Conservation (phyloP, 1,139 yeast genomes). For the Yamadazyma sp. region DNA sequence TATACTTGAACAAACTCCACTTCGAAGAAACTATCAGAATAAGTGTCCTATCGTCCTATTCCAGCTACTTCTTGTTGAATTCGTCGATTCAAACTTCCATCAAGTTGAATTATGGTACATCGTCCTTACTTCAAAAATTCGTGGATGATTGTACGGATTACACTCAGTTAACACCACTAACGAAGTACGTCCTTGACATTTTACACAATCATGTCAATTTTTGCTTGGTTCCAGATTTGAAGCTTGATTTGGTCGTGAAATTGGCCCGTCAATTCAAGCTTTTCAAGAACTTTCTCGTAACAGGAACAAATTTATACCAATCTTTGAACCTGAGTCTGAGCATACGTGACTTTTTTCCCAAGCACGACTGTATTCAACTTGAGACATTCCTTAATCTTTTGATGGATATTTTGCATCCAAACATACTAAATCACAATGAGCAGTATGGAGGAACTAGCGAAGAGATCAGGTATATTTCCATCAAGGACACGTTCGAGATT, state of each 20-base stretch:
- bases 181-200: slow-evolving; percentile 25
- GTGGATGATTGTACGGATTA: slow-evolving; percentile 22
- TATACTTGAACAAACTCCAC: slow-evolving; percentile 30
- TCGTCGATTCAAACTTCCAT: slow-evolving; percentile 34
- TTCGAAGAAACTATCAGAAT: slow-evolving; percentile 39
- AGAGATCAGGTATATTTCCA: slow-evolving; percentile 15
- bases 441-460: slow-evolving; percentile 19
- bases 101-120: slow-evolving; percentile 36
- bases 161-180: slow-evolving; percentile 23
- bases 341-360: slow-evolving; percentile 18
- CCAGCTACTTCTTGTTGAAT: slow-evolving; percentile 34
- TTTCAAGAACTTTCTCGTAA: slow-evolving; percentile 24
- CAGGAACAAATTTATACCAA: slow-evolving; percentile 16
- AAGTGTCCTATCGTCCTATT: slow-evolving; percentile 40
- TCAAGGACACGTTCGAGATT: slow-evolving; percentile 31
- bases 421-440: slow-evolving; percentile 25
- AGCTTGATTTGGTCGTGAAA: slow-evolving; percentile 25
- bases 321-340: slow-evolving; percentile 13
- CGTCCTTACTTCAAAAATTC: slow-evolving; percentile 30
- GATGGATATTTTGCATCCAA: slow-evolving; percentile 28
- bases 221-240: slow-evolving; percentile 35
- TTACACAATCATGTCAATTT: slow-evolving; percentile 27
- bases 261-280: slow-evolving; percentile 16
- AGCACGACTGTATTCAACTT: slow-evolving; percentile 26
- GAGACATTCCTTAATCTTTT: slow-evolving; percentile 31